Evolutionary conservation across 1,284 basidiomycete species (phyloP), one percentile per base, ranked within the genome.

Genomic region (Cutaneotrichosporon mucoides): DNA sequence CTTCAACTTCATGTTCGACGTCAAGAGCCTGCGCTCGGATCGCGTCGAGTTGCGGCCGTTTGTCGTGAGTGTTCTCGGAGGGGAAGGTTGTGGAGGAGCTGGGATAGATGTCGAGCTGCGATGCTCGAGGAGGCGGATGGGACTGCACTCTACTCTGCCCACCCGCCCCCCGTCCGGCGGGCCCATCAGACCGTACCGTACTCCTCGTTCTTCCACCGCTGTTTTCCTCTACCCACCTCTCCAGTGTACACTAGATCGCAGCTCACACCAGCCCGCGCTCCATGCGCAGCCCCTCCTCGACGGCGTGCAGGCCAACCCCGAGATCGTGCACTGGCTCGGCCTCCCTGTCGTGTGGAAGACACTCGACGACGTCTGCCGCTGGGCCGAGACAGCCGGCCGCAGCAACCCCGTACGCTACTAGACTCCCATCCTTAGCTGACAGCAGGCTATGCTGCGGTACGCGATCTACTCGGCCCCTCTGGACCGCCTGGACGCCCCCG

Each of bases 1-100:
- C 63, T 66, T 68, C 57, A 77, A 78, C 68, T 78, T 67, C 53
- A 65, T 69, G 15, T 73, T 72, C 55, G 60, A 61, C 4, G 68
- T 72, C 43, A 66, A 62, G 52, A n/a, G 53, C 2, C 65, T 76
- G 41, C 55, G 55, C 10, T 71, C 69, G 10, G 68, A 74, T 54
- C 56, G 70, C n/a, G 61, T 63, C 15, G 57, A 59, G 55, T 43
- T 63, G 36, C 52, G 61, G 5, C 61, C 61, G 2, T 57, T 63
- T 33, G 48, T 63, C 4, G 61, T 63, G 52, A 13, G 61, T 57
- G 34, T 24, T 24, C 24, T 24, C 24, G 24, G 24, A 4, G 7
- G 36, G 6, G 8, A 33, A 3, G 3, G n/a, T 36, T 15, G 10
- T 9, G 40, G 13, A 9, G 40, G 13, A 41, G 40, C 40, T 41